Evolutionary conservation across 1,139 yeast species (phyloP).

Genomic region (Scheffersomyces illinoinensis): DNA sequence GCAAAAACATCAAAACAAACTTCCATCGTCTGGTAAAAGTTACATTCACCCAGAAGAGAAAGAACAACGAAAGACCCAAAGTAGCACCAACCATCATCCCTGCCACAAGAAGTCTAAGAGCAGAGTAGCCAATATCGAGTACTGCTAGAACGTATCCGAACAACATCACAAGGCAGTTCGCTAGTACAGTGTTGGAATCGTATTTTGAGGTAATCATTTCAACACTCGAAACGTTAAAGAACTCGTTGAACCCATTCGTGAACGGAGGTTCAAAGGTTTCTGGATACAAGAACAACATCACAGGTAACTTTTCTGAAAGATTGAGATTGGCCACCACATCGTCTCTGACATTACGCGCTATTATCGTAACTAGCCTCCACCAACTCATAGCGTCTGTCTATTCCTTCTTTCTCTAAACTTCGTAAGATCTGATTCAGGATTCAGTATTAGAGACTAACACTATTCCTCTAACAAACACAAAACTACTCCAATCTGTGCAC

Average conservation of each 20-base stretch:
- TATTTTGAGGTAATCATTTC: constrained; percentile 5
- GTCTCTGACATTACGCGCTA: constrained; percentile 10
- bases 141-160: constrained; percentile 15
- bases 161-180: constrained; percentile 1
- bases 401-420: background rate
- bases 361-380: background rate
- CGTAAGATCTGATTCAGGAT: background rate
- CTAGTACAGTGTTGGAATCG: constrained; percentile 2
- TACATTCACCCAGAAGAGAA: constrained; percentile 7
- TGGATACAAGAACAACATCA: constrained; percentile 23
- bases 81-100: constrained; percentile 14
- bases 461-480: background rate
- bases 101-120: constrained; percentile 18
- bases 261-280: constrained; percentile 33
- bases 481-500: background rate
- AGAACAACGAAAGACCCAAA: constrained; percentile 7
- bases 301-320: constrained; percentile 16
- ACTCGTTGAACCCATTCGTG: constrained; percentile 18
- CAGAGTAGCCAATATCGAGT: constrained; percentile 20
- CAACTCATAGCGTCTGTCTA: background rate
- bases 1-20: constrained; percentile 1
- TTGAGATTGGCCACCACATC: constrained; percentile 18
- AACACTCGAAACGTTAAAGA: constrained; percentile 11
- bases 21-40: constrained; percentile 4
- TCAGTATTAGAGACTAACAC: background rate